phyloP scores from a whole-genome alignment of 2,329 filamentous ascomycete genomes.

The Elsinoe necatrix region DNA sequence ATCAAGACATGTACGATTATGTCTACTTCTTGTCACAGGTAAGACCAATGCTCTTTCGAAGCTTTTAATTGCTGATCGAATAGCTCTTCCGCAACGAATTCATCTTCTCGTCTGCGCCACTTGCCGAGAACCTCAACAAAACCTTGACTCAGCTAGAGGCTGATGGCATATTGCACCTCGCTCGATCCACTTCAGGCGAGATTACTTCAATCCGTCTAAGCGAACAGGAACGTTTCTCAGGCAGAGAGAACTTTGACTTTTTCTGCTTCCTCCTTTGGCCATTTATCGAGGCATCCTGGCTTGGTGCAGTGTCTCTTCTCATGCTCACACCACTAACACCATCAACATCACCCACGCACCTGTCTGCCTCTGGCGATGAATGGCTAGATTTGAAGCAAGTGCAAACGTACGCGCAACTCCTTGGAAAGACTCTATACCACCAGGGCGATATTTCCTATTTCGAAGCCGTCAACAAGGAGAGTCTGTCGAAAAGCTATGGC shows the following conservation, averaged over 20 bases:
- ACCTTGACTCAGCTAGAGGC: slow-evolving; percentile 69
- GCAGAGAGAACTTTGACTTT: slow-evolving; percentile 94
- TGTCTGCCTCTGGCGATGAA: slow-evolving; percentile 41
- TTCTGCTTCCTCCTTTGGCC: slow-evolving; percentile 99
- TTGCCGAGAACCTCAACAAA: slow-evolving; percentile 69
- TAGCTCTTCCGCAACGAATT: slow-evolving; percentile 91
- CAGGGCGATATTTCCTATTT: slow-evolving; percentile 96
- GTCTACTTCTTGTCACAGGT: slow-evolving; percentile 76
- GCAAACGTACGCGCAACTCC: slow-evolving; percentile 64
- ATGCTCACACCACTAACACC: slow-evolving; percentile 65
- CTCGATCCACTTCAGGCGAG: slow-evolving; percentile 46
- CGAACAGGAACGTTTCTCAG: slow-evolving; percentile 63
- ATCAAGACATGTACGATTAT: slow-evolving; percentile 64
- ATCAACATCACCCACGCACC: slow-evolving; percentile 13
- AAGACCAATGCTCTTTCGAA: slow-evolving; percentile 17
- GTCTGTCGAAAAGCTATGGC: slow-evolving; percentile 83
- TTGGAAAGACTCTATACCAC: slow-evolving; percentile 94
- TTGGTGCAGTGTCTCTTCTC: slow-evolving; percentile 80
- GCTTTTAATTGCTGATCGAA: background rate
- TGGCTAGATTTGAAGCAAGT: slow-evolving; percentile 75
- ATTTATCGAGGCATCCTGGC: slow-evolving; percentile 90
- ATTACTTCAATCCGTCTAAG: slow-evolving; percentile 66
- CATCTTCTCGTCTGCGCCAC: slow-evolving; percentile 83
- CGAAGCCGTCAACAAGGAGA: slow-evolving; percentile 97
- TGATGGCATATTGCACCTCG: slow-evolving; percentile 67